Evolutionary conservation across 208 protist species (phyloP).

Genomic region (Trypanosoma conorhini): DNA sequence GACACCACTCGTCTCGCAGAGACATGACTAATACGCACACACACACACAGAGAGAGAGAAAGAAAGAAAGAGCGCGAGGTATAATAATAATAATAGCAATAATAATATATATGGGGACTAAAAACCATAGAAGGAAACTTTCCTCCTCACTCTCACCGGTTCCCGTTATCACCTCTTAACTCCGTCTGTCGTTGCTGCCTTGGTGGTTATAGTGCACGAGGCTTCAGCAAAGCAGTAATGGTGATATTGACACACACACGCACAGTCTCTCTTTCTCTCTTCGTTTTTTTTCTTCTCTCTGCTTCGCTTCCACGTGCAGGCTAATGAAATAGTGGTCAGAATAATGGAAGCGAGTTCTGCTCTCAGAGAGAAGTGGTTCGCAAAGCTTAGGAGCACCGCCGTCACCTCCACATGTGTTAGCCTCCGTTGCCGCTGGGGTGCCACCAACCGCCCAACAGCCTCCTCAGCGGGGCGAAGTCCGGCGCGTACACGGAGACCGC

Average conservation of each 20-base stretch:
- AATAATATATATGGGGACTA: not conserved
- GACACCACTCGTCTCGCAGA: conserved; percentile 38
- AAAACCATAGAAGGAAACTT: not conserved
- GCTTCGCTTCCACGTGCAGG: not conserved
- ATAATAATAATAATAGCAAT: conserved; percentile 6
- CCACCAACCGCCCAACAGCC: not conserved
- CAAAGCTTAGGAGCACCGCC: not conserved
- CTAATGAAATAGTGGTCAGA: not conserved
- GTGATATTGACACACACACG: not conserved
- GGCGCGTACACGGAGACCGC: not conserved
- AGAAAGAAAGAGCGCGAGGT: not conserved
- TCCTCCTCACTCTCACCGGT: not conserved
- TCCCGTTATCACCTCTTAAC: not conserved
- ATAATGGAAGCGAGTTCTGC: not conserved
- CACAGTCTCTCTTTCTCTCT: too few relatives aligned
- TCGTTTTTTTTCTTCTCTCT: not conserved
- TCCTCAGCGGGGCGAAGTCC: not conserved
- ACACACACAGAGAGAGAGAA: too few relatives aligned
- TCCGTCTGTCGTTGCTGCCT: not conserved
- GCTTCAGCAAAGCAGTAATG: too few relatives aligned
- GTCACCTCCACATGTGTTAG: not conserved
- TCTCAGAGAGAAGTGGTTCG: not conserved
- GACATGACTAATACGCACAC: conserved; percentile 11
- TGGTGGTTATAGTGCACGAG: not conserved
- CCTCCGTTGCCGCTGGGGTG: not conserved